Evolutionary conservation across 768 basidiomycete genomes (phyloP).

Genomic region (Suillus tomentosus): DNA sequence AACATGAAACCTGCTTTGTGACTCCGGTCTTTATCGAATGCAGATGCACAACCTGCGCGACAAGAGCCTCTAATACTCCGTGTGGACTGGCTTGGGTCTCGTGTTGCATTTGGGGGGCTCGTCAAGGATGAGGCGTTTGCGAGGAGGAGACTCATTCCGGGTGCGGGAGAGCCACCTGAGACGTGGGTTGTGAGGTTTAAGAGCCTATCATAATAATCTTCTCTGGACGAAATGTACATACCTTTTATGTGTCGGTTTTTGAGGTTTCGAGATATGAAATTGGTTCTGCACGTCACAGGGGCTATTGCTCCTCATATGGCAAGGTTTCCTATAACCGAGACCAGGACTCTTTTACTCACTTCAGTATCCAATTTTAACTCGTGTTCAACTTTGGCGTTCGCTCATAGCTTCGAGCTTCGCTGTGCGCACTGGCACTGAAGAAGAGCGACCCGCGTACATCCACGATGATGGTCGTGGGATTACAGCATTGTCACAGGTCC

Average conservation of each 20-base stretch:
- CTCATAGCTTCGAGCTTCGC: neutral
- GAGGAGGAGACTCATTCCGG: constrained; percentile 12
- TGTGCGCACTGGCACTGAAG: neutral
- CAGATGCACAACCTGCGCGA: no score
- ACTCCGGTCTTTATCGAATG: neutral
- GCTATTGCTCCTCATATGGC: neutral
- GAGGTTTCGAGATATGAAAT: neutral
- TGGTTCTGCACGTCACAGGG: neutral
- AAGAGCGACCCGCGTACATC: neutral
- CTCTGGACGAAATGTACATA: neutral
- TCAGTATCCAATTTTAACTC: neutral
- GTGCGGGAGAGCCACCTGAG: constrained; percentile 6
- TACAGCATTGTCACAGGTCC: neutral
- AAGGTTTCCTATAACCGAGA: neutral
- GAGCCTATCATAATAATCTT: neutral
- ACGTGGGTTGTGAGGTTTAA: constrained; percentile 16
- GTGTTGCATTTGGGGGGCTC: constrained; percentile 13
- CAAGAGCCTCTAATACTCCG: constrained; percentile 8
- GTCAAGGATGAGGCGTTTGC: constrained; percentile 12
- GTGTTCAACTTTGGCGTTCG: neutral
- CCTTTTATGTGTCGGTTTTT: neutral
- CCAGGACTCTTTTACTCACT: neutral
- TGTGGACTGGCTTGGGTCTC: constrained; percentile 16
- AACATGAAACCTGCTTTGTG: neutral
- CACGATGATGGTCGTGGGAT: neutral